These are phyloP conservation scores for Cladosporium velox DNA, from an alignment of 2,329 filamentous ascomycete species.

Conservation along the genomic window DNA sequence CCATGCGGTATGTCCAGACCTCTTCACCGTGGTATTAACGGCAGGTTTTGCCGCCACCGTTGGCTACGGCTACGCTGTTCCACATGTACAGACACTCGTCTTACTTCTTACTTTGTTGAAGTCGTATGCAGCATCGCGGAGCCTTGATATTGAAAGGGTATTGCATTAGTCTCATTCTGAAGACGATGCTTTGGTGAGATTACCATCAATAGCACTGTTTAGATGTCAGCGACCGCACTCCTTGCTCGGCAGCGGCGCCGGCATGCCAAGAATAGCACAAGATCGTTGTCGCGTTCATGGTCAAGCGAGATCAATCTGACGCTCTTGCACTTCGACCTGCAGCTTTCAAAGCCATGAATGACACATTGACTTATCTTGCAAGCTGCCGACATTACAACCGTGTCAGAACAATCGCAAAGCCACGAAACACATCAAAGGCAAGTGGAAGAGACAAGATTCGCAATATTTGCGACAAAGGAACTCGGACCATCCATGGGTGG, in stretches of 20 bases:
- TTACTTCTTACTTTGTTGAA: neutral
- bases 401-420: neutral
- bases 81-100: neutral
- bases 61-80: neutral
- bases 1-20: neutral
- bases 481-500: neutral
- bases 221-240: neutral
- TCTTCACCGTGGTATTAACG: neutral
- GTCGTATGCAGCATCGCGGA: neutral
- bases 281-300: neutral
- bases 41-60: neutral
- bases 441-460: slow-evolving; percentile 5
- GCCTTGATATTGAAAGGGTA: neutral
- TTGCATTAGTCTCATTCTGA: neutral
- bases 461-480: slow-evolving; percentile 13
- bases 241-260: neutral
- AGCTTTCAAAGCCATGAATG: neutral
- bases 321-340: neutral
- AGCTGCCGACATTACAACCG: neutral
- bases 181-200: neutral
- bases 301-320: neutral
- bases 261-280: neutral
- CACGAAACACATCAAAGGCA: slow-evolving; percentile 1
- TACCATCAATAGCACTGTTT: neutral
- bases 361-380: neutral